These are phyloP conservation scores for Epichloe elymi DNA, from an alignment of 2,329 filamentous ascomycete species.

Conservation along the genomic window DNA sequence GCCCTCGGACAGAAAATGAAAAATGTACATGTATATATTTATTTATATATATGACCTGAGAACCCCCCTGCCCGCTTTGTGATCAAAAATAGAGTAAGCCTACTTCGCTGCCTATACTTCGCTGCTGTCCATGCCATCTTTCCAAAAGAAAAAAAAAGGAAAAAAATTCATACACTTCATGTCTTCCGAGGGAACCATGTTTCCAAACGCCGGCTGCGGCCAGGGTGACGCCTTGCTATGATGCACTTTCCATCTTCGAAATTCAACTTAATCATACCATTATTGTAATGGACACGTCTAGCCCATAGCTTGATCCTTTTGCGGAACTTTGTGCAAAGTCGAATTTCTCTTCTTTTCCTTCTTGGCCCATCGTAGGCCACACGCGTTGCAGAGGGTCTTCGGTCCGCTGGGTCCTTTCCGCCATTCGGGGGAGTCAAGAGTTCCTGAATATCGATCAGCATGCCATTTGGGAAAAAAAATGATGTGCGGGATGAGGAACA, in stretches of 20 bases:
- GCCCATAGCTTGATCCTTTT: conserved; percentile 14
- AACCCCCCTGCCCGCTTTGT: no score
- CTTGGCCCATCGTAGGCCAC: conserved; percentile 64
- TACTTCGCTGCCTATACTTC: no score
- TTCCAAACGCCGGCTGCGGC: conserved; percentile 1
- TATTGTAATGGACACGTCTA: neutral
- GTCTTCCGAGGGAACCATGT: neutral
- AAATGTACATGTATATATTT: no score
- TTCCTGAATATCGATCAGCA: conserved; percentile 34
- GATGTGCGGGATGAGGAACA: neutral
- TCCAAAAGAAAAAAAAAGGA: neutral
- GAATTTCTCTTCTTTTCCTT: conserved; percentile 60
- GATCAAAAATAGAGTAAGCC: no score
- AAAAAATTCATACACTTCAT: neutral
- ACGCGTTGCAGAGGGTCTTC: conserved; percentile 93
- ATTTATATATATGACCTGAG: no score
- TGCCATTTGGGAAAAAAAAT: neutral
- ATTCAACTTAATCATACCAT: neutral
- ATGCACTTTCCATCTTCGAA: neutral
- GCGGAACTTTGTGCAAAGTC: conserved; percentile 8
- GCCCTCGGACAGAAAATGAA: no score
- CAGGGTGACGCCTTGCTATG: neutral
- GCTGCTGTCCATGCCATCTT: no score
- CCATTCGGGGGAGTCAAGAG: conserved; percentile 94
- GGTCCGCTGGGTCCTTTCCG: conserved; percentile 84